Base-by-base conservation (phyloP, 495 filamentous ascomycete species). In the Clavariopsis aquatica region DNA sequence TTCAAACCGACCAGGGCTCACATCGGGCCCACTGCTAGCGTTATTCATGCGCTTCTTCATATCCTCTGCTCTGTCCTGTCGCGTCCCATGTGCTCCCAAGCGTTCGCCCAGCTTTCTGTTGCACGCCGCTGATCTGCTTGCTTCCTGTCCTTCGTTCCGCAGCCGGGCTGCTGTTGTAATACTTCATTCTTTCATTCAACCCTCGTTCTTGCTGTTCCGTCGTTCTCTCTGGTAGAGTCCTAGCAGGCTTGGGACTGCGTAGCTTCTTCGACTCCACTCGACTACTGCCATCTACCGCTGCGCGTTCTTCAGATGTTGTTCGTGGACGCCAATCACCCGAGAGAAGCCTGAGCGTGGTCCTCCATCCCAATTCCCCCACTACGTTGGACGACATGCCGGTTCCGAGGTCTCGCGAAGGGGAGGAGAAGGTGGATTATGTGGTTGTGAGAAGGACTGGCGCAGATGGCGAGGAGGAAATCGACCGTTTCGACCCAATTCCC, bases 161-260 rank as follows among this genome's bases (percentile, higher is more conserved):
- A 71, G 69, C 69, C 61, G 69, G 69, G 46, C 69, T 71, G 69
- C 69, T 57, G 8, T 71, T 68, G 28, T 70, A 70, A 67, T 70
- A 49, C 62, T 63, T 59, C 55, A 47, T 64, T 53, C 52, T 61
- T 52, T 60, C 53, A 41, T 60, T 60, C 26, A 60, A n/a, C 47
- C 28, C 41, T 5, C 51, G 15, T 57, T 27, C 17, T 45, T 29
- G 4, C 41, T 41, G 19, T 29, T 38, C 27, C 49, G 60, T 61
- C 54, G 28, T 51, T 60, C 57, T 53, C 49, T 57, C 49, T 55
- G 45, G 53, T 46, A 62, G 53, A 29, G 58, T 65, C 62, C 68
- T 70, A 60, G 60, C 68, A 51, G 63, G 68, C 60, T 66, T 62
- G 54, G 59, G 68, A 70, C 60, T 64, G 29, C 53, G 6, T 15